Evolutionary conservation across 2,329 filamentous ascomycete species (phyloP).

Genomic region (Colletotrichum sp.): DNA sequence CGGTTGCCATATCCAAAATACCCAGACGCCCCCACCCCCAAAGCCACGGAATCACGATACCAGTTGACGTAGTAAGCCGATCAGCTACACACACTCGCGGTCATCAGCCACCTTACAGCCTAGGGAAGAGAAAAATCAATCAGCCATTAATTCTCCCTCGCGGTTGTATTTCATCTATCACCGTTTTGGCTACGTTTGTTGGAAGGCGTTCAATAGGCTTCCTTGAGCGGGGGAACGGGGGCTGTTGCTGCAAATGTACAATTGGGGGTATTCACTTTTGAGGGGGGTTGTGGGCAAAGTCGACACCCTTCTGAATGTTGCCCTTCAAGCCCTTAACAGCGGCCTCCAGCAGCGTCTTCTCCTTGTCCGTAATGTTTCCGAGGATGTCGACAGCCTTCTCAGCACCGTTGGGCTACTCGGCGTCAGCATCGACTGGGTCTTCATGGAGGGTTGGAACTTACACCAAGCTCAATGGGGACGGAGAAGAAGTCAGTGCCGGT

Average conservation of each 20-base stretch:
- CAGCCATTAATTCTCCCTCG: slow-evolving; percentile 28
- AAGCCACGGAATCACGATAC: neutral
- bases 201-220: slow-evolving; percentile 15
- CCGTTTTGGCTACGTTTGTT: slow-evolving; percentile 23
- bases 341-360: slow-evolving; percentile 84
- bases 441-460: slow-evolving; percentile 54
- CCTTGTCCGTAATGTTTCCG: slow-evolving; percentile 77
- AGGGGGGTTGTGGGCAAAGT: slow-evolving; percentile 86
- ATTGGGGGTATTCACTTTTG: slow-evolving; percentile 74
- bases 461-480: slow-evolving; percentile 92
- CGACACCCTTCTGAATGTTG: slow-evolving; percentile 94
- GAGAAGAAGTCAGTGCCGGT: slow-evolving; percentile 94
- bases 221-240: neutral
- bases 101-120: slow-evolving; percentile 28
- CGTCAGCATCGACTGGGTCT: slow-evolving; percentile 27
- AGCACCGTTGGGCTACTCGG: slow-evolving; percentile 74
- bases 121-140: slow-evolving; percentile 29
- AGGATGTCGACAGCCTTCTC: slow-evolving; percentile 87
- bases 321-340: slow-evolving; percentile 80
- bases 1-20: neutral
- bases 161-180: slow-evolving; percentile 21
- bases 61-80: neutral
- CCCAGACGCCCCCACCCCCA: neutral
- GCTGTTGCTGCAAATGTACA: slow-evolving; percentile 11
- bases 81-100: slow-evolving; percentile 6